A percentile compares a stretch with the other conserved stretches of the same genome.
Conservation (phyloP, 306 rosid genomes). For the Rubus idaeus region DNA sequence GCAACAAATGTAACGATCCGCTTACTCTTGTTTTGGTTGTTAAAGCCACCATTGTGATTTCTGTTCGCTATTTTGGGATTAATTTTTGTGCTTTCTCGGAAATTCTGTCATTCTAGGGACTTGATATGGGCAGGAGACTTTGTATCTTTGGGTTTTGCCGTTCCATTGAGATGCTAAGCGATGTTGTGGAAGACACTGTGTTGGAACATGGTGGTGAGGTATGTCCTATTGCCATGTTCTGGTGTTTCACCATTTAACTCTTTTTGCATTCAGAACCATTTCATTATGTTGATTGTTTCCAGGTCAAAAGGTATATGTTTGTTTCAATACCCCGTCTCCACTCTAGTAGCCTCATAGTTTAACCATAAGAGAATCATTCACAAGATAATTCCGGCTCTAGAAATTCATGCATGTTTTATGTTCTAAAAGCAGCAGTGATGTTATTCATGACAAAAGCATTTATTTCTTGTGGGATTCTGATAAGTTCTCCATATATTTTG, state of each 20-base stretch:
- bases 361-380: neutral
- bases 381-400: neutral
- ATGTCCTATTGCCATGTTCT: constrained; percentile 25
- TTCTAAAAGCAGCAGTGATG: neutral
- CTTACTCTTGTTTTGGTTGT: constrained; percentile 5
- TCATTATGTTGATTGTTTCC: neutral
- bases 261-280: neutral
- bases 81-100: neutral
- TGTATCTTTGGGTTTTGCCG: constrained; percentile 95
- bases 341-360: neutral
- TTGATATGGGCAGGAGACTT: constrained; percentile 84
- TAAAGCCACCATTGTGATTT: neutral
- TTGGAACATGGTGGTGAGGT: constrained; percentile 98
- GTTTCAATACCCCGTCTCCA: neutral
- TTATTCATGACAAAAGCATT: neutral
- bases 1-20: constrained; percentile 76
- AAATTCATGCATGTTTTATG: neutral
- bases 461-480: neutral
- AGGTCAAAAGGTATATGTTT: neutral
- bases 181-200: constrained; percentile 94
- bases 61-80: neutral
- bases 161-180: constrained; percentile 95
- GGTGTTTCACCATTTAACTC: neutral
- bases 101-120: constrained; percentile 59
- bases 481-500: neutral